Conservation (phyloP, 73 alveolate species). For the Breviolum minutum region DNA sequence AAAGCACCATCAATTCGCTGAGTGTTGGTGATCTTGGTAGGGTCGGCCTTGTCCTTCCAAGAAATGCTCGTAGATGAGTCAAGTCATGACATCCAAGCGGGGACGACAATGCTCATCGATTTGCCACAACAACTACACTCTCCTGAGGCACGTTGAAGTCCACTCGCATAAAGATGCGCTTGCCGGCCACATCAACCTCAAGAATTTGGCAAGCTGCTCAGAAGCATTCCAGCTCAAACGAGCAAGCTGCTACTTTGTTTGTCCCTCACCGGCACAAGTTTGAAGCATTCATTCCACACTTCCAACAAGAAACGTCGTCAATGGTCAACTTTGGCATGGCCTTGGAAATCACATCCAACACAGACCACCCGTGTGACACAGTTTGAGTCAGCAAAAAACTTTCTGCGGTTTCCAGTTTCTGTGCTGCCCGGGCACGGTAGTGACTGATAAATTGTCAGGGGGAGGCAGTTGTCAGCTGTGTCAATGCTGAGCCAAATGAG, state of each 20-base stretch:
- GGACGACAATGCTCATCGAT: too few relatives aligned
- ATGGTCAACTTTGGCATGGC: slow-evolving; percentile 64
- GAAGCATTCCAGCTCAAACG: background rate
- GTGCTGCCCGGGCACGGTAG: too few relatives aligned
- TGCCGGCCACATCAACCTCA: slow-evolving; percentile 95
- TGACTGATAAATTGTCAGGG: background rate
- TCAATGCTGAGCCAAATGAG: slow-evolving; percentile 29
- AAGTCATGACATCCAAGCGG: background rate
- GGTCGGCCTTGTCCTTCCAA: slow-evolving; percentile 91
- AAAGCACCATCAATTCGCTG: slow-evolving; percentile 95
- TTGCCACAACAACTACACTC: background rate
- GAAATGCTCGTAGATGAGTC: too few relatives aligned
- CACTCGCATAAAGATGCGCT: slow-evolving; percentile 98
- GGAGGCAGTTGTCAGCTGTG: slow-evolving; percentile 22
- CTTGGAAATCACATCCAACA: background rate
- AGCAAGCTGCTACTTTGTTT: background rate
- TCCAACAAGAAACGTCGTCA: slow-evolving; percentile 11
- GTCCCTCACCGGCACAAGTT: background rate
- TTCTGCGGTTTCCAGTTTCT: too few relatives aligned
- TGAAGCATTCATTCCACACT: background rate
- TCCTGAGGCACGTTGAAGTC: slow-evolving; percentile 99
- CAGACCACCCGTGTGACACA: too few relatives aligned
- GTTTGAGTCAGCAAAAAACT: too few relatives aligned
- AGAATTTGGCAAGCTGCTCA: background rate
- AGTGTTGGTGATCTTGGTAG: slow-evolving; percentile 95